Base-by-base conservation (phyloP, 1,139 yeast species). In the Pneumocystis oryctolagi region DNA sequence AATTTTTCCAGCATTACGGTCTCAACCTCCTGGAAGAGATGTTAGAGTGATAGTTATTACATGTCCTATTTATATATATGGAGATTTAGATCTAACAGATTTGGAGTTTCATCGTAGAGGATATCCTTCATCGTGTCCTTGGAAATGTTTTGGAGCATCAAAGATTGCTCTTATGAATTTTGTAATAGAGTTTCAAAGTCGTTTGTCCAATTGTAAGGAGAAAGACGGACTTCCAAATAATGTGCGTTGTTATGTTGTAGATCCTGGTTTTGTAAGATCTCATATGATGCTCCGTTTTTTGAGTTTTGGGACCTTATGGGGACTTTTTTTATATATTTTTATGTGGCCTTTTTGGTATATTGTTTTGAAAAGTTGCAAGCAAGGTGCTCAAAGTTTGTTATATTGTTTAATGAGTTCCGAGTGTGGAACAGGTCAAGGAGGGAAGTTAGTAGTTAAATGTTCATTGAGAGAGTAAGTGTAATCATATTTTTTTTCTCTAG, bases 1-100 rank as follows among this genome's bases (percentile, higher is more conserved):
- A 55, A 74, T 92, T 65, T 81, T 84, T 14, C 98, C 98, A 0
- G 81, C 95, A 25, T 76, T 92, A 63, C 81, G 87, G 66, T 85
- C 84, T 1, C 98, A 92, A 74, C 95, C 97, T 0, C 89, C 96
- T 0, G 97, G 89, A 73, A 79, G 98, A 68, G 97, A 90, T 71
- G 96, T 92, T 2, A 78, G 97, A 60, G 82, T 92, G 5, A 73
- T 92, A 14, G 68, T 89, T 37, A 81, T 92, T 0, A 80, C 88
- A 0, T 92, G 98, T 73, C 77, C 88, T 64, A 77, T 89, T 5
- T 90, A 87, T 68, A 81, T 88, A 2, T 72, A 87, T 73, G 97
- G 87, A 1, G 79, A 79, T 18, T 71, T 89, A 25, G 84, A 85
- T 66, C 62, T 80, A 3, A 74, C 78, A 32, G 98, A 92, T 73